Evolutionary conservation across 805 yeast genomes (phyloP), one percentile per base, ranked within the genome.

Genomic region (Wickerhamomyces hampshirensis): DNA sequence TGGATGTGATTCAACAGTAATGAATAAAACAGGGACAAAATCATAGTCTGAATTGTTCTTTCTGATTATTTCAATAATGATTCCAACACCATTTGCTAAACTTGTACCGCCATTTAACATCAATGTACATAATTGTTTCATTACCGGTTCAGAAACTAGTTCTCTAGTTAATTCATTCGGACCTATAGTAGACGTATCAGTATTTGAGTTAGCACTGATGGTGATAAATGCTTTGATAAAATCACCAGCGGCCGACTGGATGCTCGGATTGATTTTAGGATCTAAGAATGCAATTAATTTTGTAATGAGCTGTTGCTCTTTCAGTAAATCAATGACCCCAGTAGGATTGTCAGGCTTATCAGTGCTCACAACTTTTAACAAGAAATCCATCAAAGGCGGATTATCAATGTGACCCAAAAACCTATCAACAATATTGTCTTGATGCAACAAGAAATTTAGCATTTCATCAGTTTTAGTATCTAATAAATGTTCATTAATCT

Each of bases 41-140:
- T 93, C 98, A 60, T 93, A 93, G 58, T 93, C 98, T 0, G 96
- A 86, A 55, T 93, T 93, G 58, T 93, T 93, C 57, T 93, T 93
- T 53, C 98, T 75, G 39, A 93, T 93, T 28, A 93, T 75, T 62
- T 93, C 98, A 48, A 93, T 91, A 23, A 93, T 77, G 18, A 93
- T 87, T 5, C 97, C 94, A 23, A 93, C 98, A 52, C 96, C 95
- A 50, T 89, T 91, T 26, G 93, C 83, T 46, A 93, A 70, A 2
- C 96, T 95, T 23, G 89, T 80, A 31, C 95, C 95, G 37, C 87
- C 86, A 40, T 66, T 52, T 37, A 91, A 71, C 84, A 93, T 93
- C 44, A 84, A 77, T 14, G 76, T 62, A 18, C 89, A 84, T 46
- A 93, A 66, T 42, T 73, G 70, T 40, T 73, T 66, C 48, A 88